Evolutionary conservation across 352 stramenopile species (phyloP), one percentile per base, ranked within the genome.

Genomic region (Globisporangium polare): DNA sequence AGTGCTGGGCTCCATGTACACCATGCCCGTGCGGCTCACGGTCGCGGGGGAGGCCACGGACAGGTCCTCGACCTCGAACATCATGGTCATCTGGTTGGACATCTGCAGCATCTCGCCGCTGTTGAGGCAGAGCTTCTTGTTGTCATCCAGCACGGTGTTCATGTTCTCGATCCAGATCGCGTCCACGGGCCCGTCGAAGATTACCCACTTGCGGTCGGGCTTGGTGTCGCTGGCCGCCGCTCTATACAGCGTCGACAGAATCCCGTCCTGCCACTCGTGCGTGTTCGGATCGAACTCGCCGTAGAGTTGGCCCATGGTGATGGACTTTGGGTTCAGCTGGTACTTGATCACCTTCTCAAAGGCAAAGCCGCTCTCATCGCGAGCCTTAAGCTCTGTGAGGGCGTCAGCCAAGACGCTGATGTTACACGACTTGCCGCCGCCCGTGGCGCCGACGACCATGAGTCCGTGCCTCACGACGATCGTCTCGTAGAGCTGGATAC

Each of bases 101-200:
- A 98, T 98, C 62, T 97, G 93, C 43, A 98, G 75, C 69, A 97
- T 97, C 73, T 98, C 94, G 4, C 95, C 95, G 57, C 80, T 97
- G 52, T 96, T 97, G 3, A 98, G 70, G 57, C 92, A 98, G 0
- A 98, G 70, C 63, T 98, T 97, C 69, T 98, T 98, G 78, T 98
- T 98, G 64, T 98, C 93, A 55, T 98, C 94, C 17, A 98, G 80
- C 43, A 98, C 94, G 0, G 94, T 98, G 74, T 98, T 98, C 94
- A 98, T 98, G 69, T 97, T 98, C 68, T 98, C 94, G 69, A 98
- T 98, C 94, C 94, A 98, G 65, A 98, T 97, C 1, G 94, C 90
- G 73, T 98, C 94, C 1, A 98, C 94, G 0, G 94, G 94, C 0
- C 94, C 94, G 58, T 98, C 94, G 65, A 98, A 98, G 45, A 98